Evolutionary conservation across 2,329 filamentous ascomycete genomes (phyloP).

Genomic region (Pestalotiopsis sp.): DNA sequence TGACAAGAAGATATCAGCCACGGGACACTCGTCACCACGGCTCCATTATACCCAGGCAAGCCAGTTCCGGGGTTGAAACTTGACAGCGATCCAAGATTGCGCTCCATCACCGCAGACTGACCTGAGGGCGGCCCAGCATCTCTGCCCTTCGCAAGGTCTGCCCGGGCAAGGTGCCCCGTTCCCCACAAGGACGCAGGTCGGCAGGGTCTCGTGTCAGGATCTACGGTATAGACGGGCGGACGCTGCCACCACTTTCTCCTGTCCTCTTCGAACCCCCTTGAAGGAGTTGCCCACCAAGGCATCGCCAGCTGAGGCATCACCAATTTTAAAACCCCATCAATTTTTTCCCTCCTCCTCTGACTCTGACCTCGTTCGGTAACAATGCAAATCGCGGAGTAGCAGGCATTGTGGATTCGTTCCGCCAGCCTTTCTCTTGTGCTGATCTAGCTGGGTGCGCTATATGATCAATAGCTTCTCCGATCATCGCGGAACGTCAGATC

Average conservation of each 20-base stretch:
- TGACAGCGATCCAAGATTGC: background rate
- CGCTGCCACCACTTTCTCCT: background rate
- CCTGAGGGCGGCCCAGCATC: background rate
- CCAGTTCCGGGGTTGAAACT: background rate
- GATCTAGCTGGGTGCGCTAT: background rate
- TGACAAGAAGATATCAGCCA: background rate
- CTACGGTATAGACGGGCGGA: background rate
- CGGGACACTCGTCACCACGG: background rate
- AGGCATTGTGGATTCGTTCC: background rate
- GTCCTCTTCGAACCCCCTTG: background rate
- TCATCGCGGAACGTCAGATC: background rate
- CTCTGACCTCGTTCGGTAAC: too few relatives aligned
- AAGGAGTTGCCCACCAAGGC: background rate
- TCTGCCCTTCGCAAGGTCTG: background rate
- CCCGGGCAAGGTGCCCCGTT: background rate
- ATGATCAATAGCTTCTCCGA: background rate
- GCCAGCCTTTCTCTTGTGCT: background rate
- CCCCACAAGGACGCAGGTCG: background rate
- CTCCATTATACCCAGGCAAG: background rate
- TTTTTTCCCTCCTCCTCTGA: too few relatives aligned
- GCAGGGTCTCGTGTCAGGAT: constrained; percentile 3
- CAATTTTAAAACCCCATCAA: background rate
- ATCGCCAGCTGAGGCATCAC: background rate
- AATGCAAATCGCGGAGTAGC: constrained; percentile 4
- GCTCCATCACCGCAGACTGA: background rate